These are phyloP conservation scores for Mucuna pruriens DNA, from an alignment of 306 rosid species.

Conservation along the genomic window DNA sequence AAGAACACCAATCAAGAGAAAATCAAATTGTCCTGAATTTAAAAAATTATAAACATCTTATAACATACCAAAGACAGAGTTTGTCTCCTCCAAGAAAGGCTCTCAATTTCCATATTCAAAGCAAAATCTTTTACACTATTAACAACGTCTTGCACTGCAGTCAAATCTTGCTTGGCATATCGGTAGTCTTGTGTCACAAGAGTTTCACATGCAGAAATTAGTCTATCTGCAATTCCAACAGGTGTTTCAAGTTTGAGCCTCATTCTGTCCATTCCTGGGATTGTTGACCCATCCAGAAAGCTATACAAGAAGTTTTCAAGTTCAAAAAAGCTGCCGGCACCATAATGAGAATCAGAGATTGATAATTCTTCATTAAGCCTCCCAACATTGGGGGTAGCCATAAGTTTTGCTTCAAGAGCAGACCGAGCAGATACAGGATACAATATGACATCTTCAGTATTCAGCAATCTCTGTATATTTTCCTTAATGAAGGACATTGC, in stretches of 20 bases:
- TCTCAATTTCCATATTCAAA: conserved; percentile 67
- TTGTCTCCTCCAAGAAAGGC: conserved; percentile 86
- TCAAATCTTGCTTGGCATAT: conserved; percentile 78
- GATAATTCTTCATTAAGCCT: conserved; percentile 47
- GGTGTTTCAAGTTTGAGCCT: conserved; percentile 95
- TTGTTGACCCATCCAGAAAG: conserved; percentile 89
- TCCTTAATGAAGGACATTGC: conserved; percentile 79
- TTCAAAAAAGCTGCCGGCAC: conserved; percentile 64
- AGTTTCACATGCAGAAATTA: conserved; percentile 69
- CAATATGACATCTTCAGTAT: conserved; percentile 68
- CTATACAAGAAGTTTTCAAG: conserved; percentile 82
- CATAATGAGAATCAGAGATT: conserved; percentile 55
- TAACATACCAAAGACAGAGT: conserved; percentile 65
- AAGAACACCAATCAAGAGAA: conserved; percentile 15
- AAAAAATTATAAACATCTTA: conserved; percentile 12
- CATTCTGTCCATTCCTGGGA: conserved; percentile 89
- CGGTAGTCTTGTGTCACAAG: conserved; percentile 76
- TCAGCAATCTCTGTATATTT: conserved; percentile 74
- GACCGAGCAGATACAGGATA: conserved; percentile 93
- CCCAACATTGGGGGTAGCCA: conserved; percentile 49
- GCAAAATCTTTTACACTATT: conserved; percentile 67
- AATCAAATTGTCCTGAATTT: conserved; percentile 18
- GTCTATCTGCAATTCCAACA: conserved; percentile 79
- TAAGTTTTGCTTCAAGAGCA: conserved; percentile 89
- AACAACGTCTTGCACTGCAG: conserved; percentile 61